phyloP scores from a whole-genome alignment of 2,329 filamentous ascomycete species.

The Aspergillus floridensis region DNA sequence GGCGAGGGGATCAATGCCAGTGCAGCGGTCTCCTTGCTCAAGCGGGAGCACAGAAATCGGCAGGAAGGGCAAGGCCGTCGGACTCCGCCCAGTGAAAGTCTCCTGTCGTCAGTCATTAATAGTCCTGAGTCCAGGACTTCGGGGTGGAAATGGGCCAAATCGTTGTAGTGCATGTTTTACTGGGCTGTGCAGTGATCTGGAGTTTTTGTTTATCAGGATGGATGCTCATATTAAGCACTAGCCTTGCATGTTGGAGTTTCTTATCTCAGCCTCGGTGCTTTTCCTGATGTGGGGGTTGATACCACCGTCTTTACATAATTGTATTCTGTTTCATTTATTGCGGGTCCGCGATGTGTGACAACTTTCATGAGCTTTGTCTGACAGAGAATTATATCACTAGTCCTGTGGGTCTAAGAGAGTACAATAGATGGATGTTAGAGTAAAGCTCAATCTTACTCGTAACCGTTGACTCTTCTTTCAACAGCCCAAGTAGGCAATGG shows the following conservation, averaged over 20 bases:
- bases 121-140: conserved; percentile 26
- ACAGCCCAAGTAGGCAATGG: too few relatives aligned
- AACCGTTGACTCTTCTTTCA: too few relatives aligned
- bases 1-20: conserved; percentile 59
- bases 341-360: too few relatives aligned
- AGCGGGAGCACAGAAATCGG: conserved; percentile 39
- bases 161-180: not conserved
- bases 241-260: not conserved
- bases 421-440: too few relatives aligned
- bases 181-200: too few relatives aligned
- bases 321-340: not conserved
- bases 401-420: too few relatives aligned
- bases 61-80: conserved; percentile 20
- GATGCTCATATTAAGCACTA: not conserved
- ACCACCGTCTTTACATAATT: not conserved
- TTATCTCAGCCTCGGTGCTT: not conserved
- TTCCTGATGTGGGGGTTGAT: not conserved
- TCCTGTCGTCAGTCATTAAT: conserved; percentile 27
- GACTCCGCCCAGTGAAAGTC: conserved; percentile 15
- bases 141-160: conserved; percentile 42
- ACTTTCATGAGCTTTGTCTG: too few relatives aligned
- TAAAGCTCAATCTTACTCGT: too few relatives aligned
- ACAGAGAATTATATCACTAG: too few relatives aligned
- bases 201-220: too few relatives aligned
- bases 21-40: conserved; percentile 56